Percentiles rank a stretch among this genome's conserved stretches.
phyloP scores from a whole-genome alignment of 108 stramenopile genomes.

The Seminavis robusta region DNA sequence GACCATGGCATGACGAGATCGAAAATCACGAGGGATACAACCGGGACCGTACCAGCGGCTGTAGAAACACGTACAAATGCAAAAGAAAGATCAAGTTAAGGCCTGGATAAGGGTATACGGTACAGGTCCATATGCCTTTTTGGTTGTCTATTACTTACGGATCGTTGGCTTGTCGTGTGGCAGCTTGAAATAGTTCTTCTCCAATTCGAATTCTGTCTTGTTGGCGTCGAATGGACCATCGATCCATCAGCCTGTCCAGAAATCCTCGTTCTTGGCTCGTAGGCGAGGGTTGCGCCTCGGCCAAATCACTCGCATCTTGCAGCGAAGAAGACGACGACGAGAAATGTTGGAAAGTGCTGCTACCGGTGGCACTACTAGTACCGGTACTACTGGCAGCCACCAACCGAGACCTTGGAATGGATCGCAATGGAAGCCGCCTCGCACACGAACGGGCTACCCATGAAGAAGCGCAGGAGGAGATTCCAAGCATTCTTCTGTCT shows the following conservation, averaged over 20 bases:
- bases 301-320: too few relatives aligned
- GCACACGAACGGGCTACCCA: too few relatives aligned
- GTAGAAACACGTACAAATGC: background rate
- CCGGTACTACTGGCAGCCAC: too few relatives aligned
- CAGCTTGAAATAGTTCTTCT: constrained; percentile 66
- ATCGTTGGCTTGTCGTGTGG: constrained; percentile 62
- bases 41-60: constrained; percentile 77
- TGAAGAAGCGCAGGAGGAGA: too few relatives aligned
- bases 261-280: too few relatives aligned
- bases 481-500: too few relatives aligned
- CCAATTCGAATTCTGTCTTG: constrained; percentile 59
- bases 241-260: constrained; percentile 28
- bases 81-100: background rate
- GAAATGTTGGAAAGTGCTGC: too few relatives aligned
- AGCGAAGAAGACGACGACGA: too few relatives aligned
- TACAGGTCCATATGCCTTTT: background rate
- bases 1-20: constrained; percentile 76
- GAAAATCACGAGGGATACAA: constrained; percentile 74
- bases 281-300: too few relatives aligned
- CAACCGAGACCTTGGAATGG: too few relatives aligned
- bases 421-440: too few relatives aligned
- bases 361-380: too few relatives aligned
- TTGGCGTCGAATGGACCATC: constrained; percentile 59
- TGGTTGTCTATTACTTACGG: constrained; percentile 37
- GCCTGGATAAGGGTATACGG: background rate